Evolutionary conservation across 2,329 filamentous ascomycete species (phyloP), one percentile per base, ranked within the genome.

Genomic region (Aspergillus ochraceus): DNA sequence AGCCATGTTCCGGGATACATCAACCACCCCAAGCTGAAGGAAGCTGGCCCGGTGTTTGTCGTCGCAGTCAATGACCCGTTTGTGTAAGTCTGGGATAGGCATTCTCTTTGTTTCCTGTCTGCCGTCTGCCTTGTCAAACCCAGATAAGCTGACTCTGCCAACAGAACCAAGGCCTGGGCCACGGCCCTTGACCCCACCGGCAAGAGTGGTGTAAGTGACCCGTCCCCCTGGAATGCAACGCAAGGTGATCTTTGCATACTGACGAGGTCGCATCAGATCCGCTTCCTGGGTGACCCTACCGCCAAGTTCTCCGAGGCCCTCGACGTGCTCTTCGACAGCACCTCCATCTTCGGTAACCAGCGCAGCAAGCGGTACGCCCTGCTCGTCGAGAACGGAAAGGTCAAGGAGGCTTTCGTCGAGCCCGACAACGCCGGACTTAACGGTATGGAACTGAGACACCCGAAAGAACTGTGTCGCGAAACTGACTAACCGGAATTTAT

Each of bases 41-140:
- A 88, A 61, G 91, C 90, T 30, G 93, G 92, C 52, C 83, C 90
- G 70, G 90, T 97, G 50, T 96, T 96, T 71, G 91, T 98, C 46
- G 87, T 98, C 58, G 88, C 90, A 17, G 93, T 97, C 73, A 98
- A 98, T 74, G 94, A 98, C 75, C 86, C 92, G 20, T 97, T 97
- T 75, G 93, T 97, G 90, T 96, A 82, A 78, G 90, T 79, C n/a
- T n/a, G 26, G 3, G 26, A 19, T 55, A 6, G 1, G 2, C 9
- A 24, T 39, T 17, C 8, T 36, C n/a, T 47, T 29, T 10, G 42
- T 10, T 17, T 8, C 20, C 36, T 4, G 12, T 17, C 5, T 8
- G 5, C 36, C 17, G 12, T 17, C 5, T 8, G 5, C 36, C 36
- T 5, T 42, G 20, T 36, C 20, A 12, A 10, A 19, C 46, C 61